Evolutionary conservation across 176 grass and related monocot genomes (phyloP).

Genomic region (Pharus latifolius): DNA sequence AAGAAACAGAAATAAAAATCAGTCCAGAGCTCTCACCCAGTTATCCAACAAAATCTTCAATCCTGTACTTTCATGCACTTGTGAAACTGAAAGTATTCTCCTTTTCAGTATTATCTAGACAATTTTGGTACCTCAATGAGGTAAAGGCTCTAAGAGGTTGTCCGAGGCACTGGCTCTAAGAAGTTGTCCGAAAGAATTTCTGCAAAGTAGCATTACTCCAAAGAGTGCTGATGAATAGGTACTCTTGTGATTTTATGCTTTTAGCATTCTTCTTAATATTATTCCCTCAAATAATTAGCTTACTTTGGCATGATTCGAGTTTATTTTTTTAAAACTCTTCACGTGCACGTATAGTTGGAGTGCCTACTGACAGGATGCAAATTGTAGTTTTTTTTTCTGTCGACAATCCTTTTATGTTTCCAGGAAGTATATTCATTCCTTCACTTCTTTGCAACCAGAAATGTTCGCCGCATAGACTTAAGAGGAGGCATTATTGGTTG

Average conservation of each 20-base stretch:
- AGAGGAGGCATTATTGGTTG: slow-evolving; percentile 32
- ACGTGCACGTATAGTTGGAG: too few species aligned
- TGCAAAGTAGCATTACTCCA: not conserved
- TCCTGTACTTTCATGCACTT: not conserved
- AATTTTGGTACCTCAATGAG: not conserved
- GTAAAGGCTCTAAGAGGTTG: not conserved
- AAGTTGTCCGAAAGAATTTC: not conserved
- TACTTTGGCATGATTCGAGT: not conserved
- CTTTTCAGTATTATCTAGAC: not conserved
- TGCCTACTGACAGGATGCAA: too few species aligned
- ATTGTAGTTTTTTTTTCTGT: slow-evolving; percentile 1
- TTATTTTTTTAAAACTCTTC: not conserved
- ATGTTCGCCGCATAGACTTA: slow-evolving; percentile 42
- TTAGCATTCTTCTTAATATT: too few species aligned
- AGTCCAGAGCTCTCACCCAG: too few species aligned
- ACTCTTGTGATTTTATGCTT: not conserved
- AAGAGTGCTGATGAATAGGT: not conserved
- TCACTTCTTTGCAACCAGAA: slow-evolving; percentile 28
- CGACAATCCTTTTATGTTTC: slow-evolving; percentile 29
- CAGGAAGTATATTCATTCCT: slow-evolving; percentile 52
- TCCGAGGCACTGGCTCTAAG: too few species aligned
- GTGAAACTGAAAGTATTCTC: not conserved
- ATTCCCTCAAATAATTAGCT: not conserved
- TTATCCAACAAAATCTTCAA: too few species aligned
- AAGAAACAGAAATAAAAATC: too few species aligned